Percentiles rank a stretch among this genome's conserved stretches.
phyloP scores from a whole-genome alignment of 192 early-diverging fungal species.

The Coemansia sp. region DNA sequence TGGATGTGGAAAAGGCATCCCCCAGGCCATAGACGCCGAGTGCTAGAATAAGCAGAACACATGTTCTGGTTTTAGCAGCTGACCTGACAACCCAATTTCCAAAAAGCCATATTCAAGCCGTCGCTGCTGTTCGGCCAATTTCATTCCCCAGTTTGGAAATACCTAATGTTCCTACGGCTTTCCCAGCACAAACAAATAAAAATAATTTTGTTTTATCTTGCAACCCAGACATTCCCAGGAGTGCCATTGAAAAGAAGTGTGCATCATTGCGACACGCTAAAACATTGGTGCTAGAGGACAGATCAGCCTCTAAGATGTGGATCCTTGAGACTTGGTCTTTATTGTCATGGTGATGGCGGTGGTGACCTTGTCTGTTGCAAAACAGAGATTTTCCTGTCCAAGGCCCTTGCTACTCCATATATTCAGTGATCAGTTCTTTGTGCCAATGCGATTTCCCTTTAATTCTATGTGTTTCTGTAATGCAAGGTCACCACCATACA shows the following conservation, averaged over 20 bases:
- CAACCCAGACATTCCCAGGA: neutral
- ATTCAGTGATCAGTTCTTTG: neutral
- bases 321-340: neutral
- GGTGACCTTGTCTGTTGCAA: neutral
- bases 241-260: neutral
- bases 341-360: neutral
- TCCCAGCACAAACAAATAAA: no score
- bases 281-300: neutral
- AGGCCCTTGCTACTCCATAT: neutral
- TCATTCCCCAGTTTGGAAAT: neutral
- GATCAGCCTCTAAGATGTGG: neutral
- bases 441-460: neutral
- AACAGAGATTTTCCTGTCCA: neutral
- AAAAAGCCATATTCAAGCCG: neutral
- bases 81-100: constrained; percentile 3
- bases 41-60: neutral
- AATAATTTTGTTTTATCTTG: neutral
- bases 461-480: constrained; percentile 2
- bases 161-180: no score
- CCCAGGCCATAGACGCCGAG: neutral
- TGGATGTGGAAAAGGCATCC: neutral
- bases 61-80: neutral
- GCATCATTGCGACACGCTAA: neutral
- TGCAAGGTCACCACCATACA: constrained; percentile 13
- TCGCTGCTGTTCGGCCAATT: neutral